Conservation (phyloP, 108 stramenopile genomes). For the Discostella pseudostelligera region DNA sequence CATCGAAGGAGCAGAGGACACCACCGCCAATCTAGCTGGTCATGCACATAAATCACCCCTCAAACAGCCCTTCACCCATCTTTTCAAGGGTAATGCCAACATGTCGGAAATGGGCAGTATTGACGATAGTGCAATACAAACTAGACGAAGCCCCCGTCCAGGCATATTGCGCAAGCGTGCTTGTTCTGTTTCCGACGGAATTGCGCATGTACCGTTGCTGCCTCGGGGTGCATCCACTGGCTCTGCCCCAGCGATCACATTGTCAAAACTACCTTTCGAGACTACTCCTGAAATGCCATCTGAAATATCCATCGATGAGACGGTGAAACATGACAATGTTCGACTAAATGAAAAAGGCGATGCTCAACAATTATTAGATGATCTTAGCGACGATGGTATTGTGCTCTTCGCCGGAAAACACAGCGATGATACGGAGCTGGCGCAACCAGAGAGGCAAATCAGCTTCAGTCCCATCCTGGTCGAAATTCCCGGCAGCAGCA, state of each 20-base stretch:
- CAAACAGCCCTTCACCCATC: constrained; percentile 5
- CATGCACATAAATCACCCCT: constrained; percentile 3
- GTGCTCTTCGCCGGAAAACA: constrained; percentile 3
- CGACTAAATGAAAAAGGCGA: constrained; percentile 5
- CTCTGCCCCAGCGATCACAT: background rate
- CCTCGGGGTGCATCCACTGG: background rate
- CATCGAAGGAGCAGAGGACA: background rate
- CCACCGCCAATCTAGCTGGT: background rate
- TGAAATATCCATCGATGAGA: constrained; percentile 28
- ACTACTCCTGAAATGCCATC: constrained; percentile 12
- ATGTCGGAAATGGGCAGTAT: background rate
- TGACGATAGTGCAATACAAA: background rate
- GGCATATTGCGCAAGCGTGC: background rate
- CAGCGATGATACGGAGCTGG: constrained; percentile 15
- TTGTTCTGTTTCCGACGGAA: background rate
- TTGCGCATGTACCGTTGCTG: background rate
- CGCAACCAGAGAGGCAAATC: constrained; percentile 45
- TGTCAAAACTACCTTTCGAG: background rate
- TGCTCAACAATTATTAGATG: constrained; percentile 14
- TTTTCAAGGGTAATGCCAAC: background rate
- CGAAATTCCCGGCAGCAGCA: constrained; percentile 15
- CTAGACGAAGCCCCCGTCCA: background rate
- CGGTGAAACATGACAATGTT: constrained; percentile 23
- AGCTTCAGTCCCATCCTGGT: constrained; percentile 58
- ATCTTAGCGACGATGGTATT: constrained; percentile 49